Conservation (phyloP, 108 stramenopile genomes). For the Cyclotella sp. region DNA sequence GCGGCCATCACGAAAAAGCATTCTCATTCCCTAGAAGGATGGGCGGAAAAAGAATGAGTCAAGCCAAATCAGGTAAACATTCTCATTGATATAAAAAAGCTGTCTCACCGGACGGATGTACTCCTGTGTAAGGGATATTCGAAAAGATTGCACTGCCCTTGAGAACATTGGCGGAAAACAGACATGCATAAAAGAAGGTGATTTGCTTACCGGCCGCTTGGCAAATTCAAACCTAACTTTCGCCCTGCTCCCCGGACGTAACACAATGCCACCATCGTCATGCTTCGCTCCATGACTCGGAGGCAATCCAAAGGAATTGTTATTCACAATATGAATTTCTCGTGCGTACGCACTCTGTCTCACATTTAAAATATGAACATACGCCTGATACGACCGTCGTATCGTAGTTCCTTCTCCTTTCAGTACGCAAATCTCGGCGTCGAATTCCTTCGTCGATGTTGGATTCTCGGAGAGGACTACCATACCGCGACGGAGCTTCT, state of each 20-base stretch:
- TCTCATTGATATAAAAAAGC: background rate
- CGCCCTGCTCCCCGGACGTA: constrained; percentile 82
- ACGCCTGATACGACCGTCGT: constrained; percentile 81
- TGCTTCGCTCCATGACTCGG: constrained; percentile 62
- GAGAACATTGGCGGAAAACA: background rate
- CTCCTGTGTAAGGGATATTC: constrained; percentile 40
- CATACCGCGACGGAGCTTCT: constrained; percentile 86
- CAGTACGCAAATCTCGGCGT: constrained; percentile 90
- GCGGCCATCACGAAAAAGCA: constrained; percentile 87
- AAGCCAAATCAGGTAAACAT: no score
- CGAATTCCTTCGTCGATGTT: constrained; percentile 79
- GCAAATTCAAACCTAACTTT: constrained; percentile 88
- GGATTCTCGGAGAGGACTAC: constrained; percentile 79
- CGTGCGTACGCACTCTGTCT: constrained; percentile 83
- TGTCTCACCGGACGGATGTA: constrained; percentile 66
- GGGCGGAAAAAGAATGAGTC: background rate
- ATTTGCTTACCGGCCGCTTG: constrained; percentile 68
- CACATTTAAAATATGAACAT: constrained; percentile 88
- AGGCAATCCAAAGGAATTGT: constrained; percentile 60
- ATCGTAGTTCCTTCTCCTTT: constrained; percentile 89
- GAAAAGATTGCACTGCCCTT: background rate
- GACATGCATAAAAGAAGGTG: background rate
- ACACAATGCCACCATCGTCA: constrained; percentile 68
- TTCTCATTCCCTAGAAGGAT: constrained; percentile 70
- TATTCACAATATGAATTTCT: constrained; percentile 83